A percentile compares a stretch with the other conserved stretches of the same genome.
These are phyloP conservation scores for Kurtzmaniella quercitrusa DNA, from an alignment of 1,139 yeast genomes.

Conservation along the genomic window DNA sequence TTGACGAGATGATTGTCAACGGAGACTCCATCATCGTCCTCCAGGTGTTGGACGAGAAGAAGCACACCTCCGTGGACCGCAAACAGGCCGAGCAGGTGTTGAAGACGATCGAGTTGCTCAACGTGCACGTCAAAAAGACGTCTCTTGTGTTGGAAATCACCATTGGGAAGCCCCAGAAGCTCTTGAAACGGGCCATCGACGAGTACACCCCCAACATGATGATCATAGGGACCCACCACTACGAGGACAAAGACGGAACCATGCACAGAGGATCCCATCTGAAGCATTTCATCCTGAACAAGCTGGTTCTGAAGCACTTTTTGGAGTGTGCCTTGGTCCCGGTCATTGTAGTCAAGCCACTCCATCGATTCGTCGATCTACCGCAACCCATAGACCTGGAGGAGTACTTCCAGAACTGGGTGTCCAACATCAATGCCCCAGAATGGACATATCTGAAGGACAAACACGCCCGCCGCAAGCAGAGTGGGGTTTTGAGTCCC, in stretches of 20 bases:
- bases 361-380: conserved; percentile 36
- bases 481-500: conserved; percentile 4
- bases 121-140: conserved; percentile 43
- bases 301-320: conserved; percentile 57
- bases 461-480: conserved; percentile 11
- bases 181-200: conserved; percentile 49
- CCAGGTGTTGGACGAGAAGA: conserved; percentile 51
- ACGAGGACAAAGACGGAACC: conserved; percentile 18
- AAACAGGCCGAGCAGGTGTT: conserved; percentile 30
- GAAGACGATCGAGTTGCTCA: conserved; percentile 42
- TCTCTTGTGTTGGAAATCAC: conserved; percentile 57
- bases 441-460: conserved; percentile 16
- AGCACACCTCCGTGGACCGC: conserved; percentile 23
- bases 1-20: conserved; percentile 57
- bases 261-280: conserved; percentile 41
- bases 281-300: conserved; percentile 41
- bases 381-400: conserved; percentile 23
- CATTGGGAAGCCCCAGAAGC: conserved; percentile 57
- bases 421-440: conserved; percentile 18
- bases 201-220: conserved; percentile 65
- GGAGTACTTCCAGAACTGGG: conserved; percentile 29
- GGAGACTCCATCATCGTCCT: conserved; percentile 64
- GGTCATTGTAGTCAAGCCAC: conserved; percentile 62
- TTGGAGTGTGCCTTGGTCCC: conserved; percentile 66
- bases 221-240: conserved; percentile 58